Conservation (phyloP, 148 eudicot genomes). For the Cornus controversa region DNA sequence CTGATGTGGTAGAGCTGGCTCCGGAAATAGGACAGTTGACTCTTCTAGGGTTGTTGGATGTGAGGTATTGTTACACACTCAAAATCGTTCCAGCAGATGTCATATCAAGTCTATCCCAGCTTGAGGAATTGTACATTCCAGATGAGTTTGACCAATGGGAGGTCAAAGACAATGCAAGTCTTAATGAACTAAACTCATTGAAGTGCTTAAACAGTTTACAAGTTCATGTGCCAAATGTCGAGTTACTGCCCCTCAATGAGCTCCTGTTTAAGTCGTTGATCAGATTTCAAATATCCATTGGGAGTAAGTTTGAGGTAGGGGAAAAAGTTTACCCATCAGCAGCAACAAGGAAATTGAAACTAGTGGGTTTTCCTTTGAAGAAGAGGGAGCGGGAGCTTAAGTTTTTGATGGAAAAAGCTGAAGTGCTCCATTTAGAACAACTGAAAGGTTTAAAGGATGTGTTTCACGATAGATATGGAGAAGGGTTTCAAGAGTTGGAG, state of each 20-base stretch:
- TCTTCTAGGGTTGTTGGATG: slow-evolving; percentile 6
- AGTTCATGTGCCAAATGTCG: not conserved
- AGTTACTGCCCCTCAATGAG: not conserved
- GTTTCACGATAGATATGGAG: no score
- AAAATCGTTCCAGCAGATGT: not conserved
- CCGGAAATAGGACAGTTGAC: not conserved
- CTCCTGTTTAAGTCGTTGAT: not conserved
- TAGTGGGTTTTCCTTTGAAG: not conserved
- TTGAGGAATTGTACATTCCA: slow-evolving; percentile 11
- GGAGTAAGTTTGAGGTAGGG: not conserved
- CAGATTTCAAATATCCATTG: not conserved
- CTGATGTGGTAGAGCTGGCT: not conserved
- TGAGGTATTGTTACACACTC: not conserved
- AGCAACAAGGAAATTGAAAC: not conserved
- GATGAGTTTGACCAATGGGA: not conserved
- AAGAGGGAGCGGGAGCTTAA: not conserved
- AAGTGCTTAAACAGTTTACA: not conserved
- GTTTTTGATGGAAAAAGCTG: not conserved
- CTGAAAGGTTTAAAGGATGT: no score
- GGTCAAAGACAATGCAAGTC: not conserved
- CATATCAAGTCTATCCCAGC: not conserved
- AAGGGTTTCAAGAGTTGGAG: no score
- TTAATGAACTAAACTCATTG: not conserved
- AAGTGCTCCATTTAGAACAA: not conserved
- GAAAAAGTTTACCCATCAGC: no score